Evolutionary conservation across 352 stramenopile genomes (phyloP), one percentile per base, ranked within the genome.

Genomic region (Thalassiosira pacifica): DNA sequence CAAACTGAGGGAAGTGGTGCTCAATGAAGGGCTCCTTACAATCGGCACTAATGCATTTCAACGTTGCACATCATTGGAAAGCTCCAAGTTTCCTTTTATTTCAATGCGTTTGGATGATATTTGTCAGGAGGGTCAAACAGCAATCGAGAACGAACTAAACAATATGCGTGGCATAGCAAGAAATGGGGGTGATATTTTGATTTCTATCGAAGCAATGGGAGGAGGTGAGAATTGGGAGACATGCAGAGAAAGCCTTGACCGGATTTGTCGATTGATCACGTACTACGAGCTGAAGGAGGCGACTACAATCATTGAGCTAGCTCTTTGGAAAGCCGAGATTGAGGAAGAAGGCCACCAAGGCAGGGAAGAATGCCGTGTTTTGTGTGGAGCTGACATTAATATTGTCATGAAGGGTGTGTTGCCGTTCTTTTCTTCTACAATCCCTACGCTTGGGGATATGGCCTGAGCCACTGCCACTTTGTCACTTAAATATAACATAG

Each of bases 251-350:
- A 22, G 6, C 45, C 45, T 57, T 22, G 45, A n/a, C 16, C 45
- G n/a, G 2, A 22, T 57, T 57, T n/a, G 5, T 22, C 2, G 16
- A 5, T 57, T 57, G 45, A 57, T 57, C 45, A 57, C 6, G 5
- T 57, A 57, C 16, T 18, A 5, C 34, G 4, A 42, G 10, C 34
- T 42, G 34, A 42, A 42, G 34, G 34, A 42, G 34, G 34, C 34
- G 4, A 42, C 34, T 4, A 10, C 34, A 42, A 42, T 42, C 4
- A 11, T 42, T 42, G 34, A 42, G 34, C 34, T 42, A 4, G 34
- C 19, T n/a, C 19, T 57, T n/a, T 57, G 45, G 45, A 57, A 57
- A 57, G 45, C 45, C 45, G n/a, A 57, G 5, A 57, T 57, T 57
- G 45, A 57, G 45, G 19, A 57, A 22, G 16, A 57, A 18, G 6